These are phyloP conservation scores for Setaria viridis DNA, from an alignment of 202 grass and related monocot genomes.

Conservation along the genomic window DNA sequence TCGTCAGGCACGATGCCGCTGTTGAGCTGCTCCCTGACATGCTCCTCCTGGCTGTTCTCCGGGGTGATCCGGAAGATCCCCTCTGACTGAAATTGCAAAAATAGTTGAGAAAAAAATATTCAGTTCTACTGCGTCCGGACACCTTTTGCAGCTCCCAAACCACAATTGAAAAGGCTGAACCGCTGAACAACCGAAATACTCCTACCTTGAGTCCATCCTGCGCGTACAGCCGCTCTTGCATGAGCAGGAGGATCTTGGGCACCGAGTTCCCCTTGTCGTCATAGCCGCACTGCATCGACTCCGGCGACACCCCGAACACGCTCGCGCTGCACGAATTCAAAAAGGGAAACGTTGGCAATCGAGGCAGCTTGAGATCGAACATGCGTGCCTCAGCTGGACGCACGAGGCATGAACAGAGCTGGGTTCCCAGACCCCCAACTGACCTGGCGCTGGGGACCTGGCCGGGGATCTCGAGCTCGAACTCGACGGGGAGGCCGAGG, in stretches of 20 bases:
- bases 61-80: slow-evolving; percentile 84
- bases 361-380: background rate
- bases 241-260: slow-evolving; percentile 91
- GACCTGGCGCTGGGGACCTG: slow-evolving; percentile 77
- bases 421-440: background rate
- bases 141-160: background rate
- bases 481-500: slow-evolving; percentile 80
- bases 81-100: slow-evolving; percentile 53
- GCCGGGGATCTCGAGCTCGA: slow-evolving; percentile 75
- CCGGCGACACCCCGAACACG: slow-evolving; percentile 86
- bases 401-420: background rate
- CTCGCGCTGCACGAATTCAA: slow-evolving; percentile 64
- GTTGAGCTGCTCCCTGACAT: slow-evolving; percentile 81
- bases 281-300: slow-evolving; percentile 91
- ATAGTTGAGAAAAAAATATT: background rate
- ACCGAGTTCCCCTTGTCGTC: slow-evolving; percentile 90
- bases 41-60: slow-evolving; percentile 76
- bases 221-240: slow-evolving; percentile 78
- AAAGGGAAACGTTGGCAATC: background rate
- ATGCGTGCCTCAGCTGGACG: no score
- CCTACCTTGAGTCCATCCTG: slow-evolving; percentile 84
- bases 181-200: slow-evolving; percentile 11
- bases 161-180: background rate
- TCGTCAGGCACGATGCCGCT: slow-evolving; percentile 70
- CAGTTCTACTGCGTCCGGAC: background rate